A percentile compares a stretch with the other conserved stretches of the same genome.
Evolutionary conservation across 345 rosid species (phyloP).

Genomic region (Rhizophora apiculata): DNA sequence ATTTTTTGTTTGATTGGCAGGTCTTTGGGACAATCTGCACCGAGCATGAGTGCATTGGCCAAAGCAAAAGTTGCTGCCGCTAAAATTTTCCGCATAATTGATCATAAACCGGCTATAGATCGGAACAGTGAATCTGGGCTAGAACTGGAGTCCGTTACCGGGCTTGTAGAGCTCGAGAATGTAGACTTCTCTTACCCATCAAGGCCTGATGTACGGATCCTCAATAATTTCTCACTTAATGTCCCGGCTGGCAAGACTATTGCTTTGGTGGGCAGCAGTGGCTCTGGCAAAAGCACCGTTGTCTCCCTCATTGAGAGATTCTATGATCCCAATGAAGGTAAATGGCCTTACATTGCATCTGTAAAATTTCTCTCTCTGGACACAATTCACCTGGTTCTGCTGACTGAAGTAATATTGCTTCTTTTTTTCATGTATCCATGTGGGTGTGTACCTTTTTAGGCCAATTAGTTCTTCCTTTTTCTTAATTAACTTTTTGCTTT

Average conservation of each 20-base stretch:
- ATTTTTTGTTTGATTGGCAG: conserved; percentile 34
- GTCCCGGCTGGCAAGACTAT: conserved; percentile 95
- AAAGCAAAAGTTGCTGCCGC: conserved; percentile 96
- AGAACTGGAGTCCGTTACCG: conserved; percentile 66
- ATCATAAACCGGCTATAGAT: conserved; percentile 71
- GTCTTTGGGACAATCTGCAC: conserved; percentile 88
- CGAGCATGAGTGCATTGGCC: conserved; percentile 83
- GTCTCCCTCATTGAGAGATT: conserved; percentile 94
- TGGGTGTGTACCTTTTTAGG: not conserved
- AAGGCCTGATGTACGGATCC: conserved; percentile 75
- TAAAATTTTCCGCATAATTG: conserved; percentile 74
- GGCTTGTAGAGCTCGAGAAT: conserved; percentile 70
- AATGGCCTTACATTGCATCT: not conserved
- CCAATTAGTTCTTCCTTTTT: not conserved
- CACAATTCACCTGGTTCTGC: conserved; percentile 12
- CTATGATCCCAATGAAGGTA: conserved; percentile 89
- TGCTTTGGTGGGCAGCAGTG: conserved; percentile 97
- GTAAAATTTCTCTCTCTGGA: not conserved
- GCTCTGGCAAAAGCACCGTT: conserved; percentile 96
- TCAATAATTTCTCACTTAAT: conserved; percentile 65
- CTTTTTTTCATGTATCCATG: conserved; percentile 4
- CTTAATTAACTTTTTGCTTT: conserved; percentile 1
- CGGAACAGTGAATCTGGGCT: conserved; percentile 60
- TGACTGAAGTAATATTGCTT: conserved; percentile 18
- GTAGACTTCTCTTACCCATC: conserved; percentile 91